Conservation (phyloP, 2,329 filamentous ascomycete species). For the Pseudophaeomoniella oleicola region DNA sequence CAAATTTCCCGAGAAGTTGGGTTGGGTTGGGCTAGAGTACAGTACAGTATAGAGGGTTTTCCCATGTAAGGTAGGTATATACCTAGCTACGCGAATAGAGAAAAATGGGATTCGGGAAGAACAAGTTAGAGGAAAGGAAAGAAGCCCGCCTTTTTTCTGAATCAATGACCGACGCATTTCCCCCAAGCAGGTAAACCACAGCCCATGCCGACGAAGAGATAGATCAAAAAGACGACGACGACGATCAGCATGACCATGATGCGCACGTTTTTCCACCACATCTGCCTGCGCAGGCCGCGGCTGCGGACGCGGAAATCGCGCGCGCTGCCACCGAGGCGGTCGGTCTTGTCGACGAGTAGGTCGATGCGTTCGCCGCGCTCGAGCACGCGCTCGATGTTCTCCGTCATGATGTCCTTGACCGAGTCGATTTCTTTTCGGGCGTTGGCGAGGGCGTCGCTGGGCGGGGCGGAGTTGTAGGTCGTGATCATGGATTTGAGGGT, state of each 20-base stretch:
- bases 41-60: too few relatives aligned
- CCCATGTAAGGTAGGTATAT: too few relatives aligned
- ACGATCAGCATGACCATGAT: conserved; percentile 76
- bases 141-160: too few relatives aligned
- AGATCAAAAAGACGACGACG: conserved; percentile 50
- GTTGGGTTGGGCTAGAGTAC: too few relatives aligned
- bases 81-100: too few relatives aligned
- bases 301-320: conserved; percentile 82
- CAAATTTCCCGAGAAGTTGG: too few relatives aligned
- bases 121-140: too few relatives aligned
- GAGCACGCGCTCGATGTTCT: conserved; percentile 81
- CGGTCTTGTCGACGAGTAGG: conserved; percentile 90
- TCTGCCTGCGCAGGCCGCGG: conserved; percentile 70
- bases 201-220: conserved; percentile 57
- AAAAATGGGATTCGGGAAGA: too few relatives aligned
- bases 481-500: conserved; percentile 65
- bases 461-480: conserved; percentile 66
- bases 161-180: conserved; percentile 28
- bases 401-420: conserved; percentile 83
- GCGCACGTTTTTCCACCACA: conserved; percentile 99
- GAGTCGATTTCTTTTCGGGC: conserved; percentile 86
- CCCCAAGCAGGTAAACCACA: conserved; percentile 50
- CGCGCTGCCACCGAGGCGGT: conserved; percentile 73
- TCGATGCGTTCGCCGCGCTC: conserved; percentile 90
- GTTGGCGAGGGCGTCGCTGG: conserved; percentile 67